Evolutionary conservation across 2,329 filamentous ascomycete genomes (phyloP).

Genomic region (Alternaria conjuncta): DNA sequence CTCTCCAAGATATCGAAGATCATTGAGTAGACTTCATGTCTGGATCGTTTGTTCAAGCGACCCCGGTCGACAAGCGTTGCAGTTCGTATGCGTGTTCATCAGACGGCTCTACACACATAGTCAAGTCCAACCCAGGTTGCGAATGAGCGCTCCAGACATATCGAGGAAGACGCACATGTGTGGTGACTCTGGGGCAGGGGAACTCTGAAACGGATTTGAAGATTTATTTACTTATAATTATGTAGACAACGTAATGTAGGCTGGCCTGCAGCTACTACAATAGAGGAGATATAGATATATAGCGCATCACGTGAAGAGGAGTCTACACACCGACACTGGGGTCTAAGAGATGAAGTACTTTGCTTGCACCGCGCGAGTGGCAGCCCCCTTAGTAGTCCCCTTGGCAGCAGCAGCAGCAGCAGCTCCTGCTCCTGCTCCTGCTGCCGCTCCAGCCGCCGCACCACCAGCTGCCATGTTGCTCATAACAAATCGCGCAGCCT

Average conservation of each 20-base stretch:
- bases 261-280: constrained; percentile 1
- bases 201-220: neutral
- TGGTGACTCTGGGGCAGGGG: neutral
- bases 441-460: constrained; percentile 1
- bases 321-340: neutral
- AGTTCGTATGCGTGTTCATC: neutral
- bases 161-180: neutral
- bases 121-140: neutral
- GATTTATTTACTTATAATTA: neutral
- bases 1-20: neutral
- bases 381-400: neutral
- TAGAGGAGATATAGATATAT: neutral
- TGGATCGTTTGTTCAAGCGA: neutral
- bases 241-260: neutral
- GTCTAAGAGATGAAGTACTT: constrained; percentile 7
- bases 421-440: neutral
- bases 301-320: neutral
- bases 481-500: constrained; percentile 43
- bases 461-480: constrained; percentile 18
- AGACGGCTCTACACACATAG: neutral
- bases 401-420: neutral
- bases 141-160: neutral
- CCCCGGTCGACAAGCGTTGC: neutral
- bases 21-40: neutral
- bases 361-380: constrained; percentile 1